A percentile compares a stretch with the other conserved stretches of the same genome.
phyloP scores from a whole-genome alignment of 1,284 basidiomycete genomes.

The Fomitopsis betulina region DNA sequence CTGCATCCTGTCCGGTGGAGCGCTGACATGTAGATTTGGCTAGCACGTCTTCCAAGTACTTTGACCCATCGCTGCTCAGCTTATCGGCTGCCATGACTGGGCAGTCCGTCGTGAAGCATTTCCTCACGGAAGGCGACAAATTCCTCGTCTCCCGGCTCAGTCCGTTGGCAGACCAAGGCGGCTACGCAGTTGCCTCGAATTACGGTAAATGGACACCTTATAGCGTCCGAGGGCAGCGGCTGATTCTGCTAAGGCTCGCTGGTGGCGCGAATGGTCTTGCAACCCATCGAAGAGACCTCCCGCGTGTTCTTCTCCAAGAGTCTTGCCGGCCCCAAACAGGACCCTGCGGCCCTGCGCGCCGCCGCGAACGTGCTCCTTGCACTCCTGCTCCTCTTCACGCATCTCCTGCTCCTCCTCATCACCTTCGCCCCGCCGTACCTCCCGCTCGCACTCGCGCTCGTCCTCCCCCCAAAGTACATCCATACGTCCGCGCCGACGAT shows the following conservation, averaged over 20 bases:
- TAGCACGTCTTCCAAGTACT: conserved; percentile 27
- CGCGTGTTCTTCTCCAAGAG: conserved; percentile 83
- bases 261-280: conserved; percentile 86
- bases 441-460: conserved; percentile 58
- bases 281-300: conserved; percentile 88
- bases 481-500: conserved; percentile 71
- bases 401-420: conserved; percentile 71
- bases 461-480: conserved; percentile 72
- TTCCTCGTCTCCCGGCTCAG: conserved; percentile 82
- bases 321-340: conserved; percentile 30
- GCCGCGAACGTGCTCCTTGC: conserved; percentile 34
- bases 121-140: conserved; percentile 95
- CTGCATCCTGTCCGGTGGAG: background rate
- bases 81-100: conserved; percentile 78
- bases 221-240: background rate
- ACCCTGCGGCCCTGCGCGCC: conserved; percentile 18
- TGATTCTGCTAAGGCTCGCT: conserved; percentile 64
- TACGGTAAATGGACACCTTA: conserved; percentile 59
- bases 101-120: conserved; percentile 89
- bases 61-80: conserved; percentile 48
- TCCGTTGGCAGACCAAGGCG: conserved; percentile 83
- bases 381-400: conserved; percentile 61
- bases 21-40: background rate
- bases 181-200: conserved; percentile 91
- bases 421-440: conserved; percentile 76